These are phyloP conservation scores for Fagopyrum tataricum DNA, from an alignment of 148 eudicot genomes.

Conservation along the genomic window DNA sequence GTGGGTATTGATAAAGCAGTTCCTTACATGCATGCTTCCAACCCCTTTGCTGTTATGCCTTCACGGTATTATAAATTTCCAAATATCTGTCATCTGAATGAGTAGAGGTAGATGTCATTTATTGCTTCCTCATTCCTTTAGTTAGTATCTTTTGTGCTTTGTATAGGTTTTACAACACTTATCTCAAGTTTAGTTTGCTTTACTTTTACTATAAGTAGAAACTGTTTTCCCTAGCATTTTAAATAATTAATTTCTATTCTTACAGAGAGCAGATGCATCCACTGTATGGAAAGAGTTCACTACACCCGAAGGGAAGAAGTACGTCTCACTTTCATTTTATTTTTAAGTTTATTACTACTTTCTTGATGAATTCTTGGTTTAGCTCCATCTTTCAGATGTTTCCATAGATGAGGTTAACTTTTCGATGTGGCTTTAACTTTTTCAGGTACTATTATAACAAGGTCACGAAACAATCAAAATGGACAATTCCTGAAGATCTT, in stretches of 20 bases:
- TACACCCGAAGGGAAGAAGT: conserved; percentile 83
- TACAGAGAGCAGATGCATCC: conserved; percentile 95
- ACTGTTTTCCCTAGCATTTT: background rate
- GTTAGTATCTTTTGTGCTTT: background rate
- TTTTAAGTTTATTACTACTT: background rate
- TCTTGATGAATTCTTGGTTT: background rate
- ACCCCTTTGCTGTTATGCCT: background rate
- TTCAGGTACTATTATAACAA: conserved; percentile 90
- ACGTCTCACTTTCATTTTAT: conserved; percentile 21
- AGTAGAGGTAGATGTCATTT: background rate
- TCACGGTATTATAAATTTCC: background rate
- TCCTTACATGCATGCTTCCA: background rate
- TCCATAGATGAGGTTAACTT: background rate
- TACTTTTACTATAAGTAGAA: background rate
- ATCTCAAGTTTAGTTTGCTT: background rate
- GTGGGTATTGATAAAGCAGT: background rate
- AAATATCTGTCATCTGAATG: background rate
- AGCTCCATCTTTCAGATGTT: background rate
- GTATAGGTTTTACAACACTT: background rate
- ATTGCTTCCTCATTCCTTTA: background rate
- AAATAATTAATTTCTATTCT: conserved; percentile 20
- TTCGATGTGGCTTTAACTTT: conserved; percentile 4
- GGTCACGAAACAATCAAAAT: conserved; percentile 86
- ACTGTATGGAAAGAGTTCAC: conserved; percentile 99
- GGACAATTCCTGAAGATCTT: conserved; percentile 92